phyloP scores from a whole-genome alignment of 2,329 filamentous ascomycete genomes.

The Colletotrichum caudatum region DNA sequence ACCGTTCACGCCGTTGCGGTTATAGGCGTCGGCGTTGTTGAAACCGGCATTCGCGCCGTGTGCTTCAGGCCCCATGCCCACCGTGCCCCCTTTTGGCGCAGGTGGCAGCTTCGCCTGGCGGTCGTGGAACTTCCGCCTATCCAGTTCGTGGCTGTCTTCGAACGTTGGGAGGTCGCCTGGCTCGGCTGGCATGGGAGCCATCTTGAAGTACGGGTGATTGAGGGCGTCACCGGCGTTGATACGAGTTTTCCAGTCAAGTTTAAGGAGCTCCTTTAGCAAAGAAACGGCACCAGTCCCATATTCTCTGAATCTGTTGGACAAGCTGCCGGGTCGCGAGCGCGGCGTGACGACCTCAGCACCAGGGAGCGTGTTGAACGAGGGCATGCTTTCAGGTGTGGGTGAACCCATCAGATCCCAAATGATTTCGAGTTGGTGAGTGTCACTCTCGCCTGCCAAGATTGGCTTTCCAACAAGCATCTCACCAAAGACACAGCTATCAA shows the following conservation, averaged over 20 bases:
- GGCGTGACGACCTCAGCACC: slow-evolving; percentile 82
- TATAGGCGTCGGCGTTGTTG: slow-evolving; percentile 64
- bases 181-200: slow-evolving; percentile 79
- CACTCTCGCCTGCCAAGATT: slow-evolving; percentile 90
- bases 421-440: slow-evolving; percentile 88
- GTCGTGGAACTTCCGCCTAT: slow-evolving; percentile 89
- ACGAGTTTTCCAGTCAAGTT: slow-evolving; percentile 87
- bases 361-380: slow-evolving; percentile 85
- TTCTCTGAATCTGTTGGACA: slow-evolving; percentile 81
- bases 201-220: slow-evolving; percentile 91
- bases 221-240: slow-evolving; percentile 96
- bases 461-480: slow-evolving; percentile 97
- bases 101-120: slow-evolving; percentile 87
- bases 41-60: slow-evolving; percentile 63
- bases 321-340: slow-evolving; percentile 70
- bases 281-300: slow-evolving; percentile 80
- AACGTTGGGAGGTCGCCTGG: slow-evolving; percentile 91
- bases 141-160: slow-evolving; percentile 96
- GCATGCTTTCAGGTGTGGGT: slow-evolving; percentile 92
- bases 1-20: slow-evolving; percentile 62
- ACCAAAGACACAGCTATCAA: slow-evolving; percentile 88
- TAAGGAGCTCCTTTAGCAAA: slow-evolving; percentile 84
- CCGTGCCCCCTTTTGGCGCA: slow-evolving; percentile 90
- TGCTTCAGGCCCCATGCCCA: slow-evolving; percentile 75
- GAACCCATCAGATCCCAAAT: slow-evolving; percentile 95